phyloP scores from a whole-genome alignment of 495 filamentous ascomycete genomes.

The Lentithecium fluviatile region DNA sequence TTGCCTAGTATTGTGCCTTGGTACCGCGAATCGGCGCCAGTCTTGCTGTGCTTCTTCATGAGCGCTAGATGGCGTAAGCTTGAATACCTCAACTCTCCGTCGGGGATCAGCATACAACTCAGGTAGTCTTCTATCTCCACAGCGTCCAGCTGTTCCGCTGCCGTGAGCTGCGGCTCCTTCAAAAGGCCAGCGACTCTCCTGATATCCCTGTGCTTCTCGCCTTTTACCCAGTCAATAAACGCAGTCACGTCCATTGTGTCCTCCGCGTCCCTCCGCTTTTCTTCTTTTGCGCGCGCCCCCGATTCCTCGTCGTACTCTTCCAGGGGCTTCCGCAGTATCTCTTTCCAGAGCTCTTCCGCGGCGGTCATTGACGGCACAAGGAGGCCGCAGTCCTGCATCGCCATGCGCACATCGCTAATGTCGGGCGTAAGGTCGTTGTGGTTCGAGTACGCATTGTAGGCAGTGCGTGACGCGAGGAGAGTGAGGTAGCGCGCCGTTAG shows the following conservation, averaged over 20 bases:
- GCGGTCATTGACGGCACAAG: conserved; percentile 60
- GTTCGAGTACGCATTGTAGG: conserved; percentile 54
- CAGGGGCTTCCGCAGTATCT: conserved; percentile 40
- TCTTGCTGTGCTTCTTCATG: conserved; percentile 83
- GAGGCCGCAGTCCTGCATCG: conserved; percentile 71
- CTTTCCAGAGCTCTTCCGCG: conserved; percentile 57
- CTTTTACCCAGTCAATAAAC: conserved; percentile 72
- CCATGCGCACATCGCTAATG: conserved; percentile 78
- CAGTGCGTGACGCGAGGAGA: conserved; percentile 63
- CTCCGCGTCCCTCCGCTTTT: conserved; percentile 53
- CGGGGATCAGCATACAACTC: conserved; percentile 48
- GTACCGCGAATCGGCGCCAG: conserved; percentile 75
- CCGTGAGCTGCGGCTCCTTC: conserved; percentile 32
- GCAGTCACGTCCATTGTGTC: conserved; percentile 71
- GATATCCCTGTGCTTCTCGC: conserved; percentile 69
- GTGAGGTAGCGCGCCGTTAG: conserved; percentile 71
- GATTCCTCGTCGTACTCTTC: conserved; percentile 34
- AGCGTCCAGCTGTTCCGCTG: conserved; percentile 50
- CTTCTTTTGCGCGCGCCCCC: conserved; percentile 35
- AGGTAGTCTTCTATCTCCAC: conserved; percentile 70
- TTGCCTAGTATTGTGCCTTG: conserved; percentile 76
- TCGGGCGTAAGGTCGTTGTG: conserved; percentile 54
- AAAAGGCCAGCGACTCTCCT: conserved; percentile 60
- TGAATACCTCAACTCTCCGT: neutral
- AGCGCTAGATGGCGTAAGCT: conserved; percentile 44